Percentiles rank a stretch among this genome's conserved stretches.
Conservation (phyloP, 1,139 yeast genomes). For the Protomyces arabidopsidicola region DNA sequence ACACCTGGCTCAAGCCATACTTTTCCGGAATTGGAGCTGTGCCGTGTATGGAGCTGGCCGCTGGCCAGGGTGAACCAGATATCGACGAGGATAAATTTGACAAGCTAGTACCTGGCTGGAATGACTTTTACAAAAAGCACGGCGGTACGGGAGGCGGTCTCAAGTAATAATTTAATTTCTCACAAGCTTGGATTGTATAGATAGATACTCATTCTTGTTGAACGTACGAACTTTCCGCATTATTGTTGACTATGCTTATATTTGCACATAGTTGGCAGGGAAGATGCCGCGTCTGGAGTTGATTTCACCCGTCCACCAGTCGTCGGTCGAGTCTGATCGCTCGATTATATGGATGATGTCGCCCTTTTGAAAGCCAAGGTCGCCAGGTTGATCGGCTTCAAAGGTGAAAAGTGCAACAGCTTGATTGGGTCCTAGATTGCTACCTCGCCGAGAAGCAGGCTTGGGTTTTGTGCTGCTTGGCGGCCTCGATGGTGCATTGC, state of each 20-base stretch:
- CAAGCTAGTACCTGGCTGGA: conserved; percentile 24
- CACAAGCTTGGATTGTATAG: neutral
- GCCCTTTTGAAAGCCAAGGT: conserved; percentile 86
- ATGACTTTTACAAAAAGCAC: conserved; percentile 25
- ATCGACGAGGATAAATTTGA: conserved; percentile 20
- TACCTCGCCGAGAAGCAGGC: neutral
- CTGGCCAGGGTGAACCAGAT: conserved; percentile 25
- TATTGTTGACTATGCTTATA: conserved; percentile 36
- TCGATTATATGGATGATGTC: conserved; percentile 86
- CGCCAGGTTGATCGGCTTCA: conserved; percentile 88
- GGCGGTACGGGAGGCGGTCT: conserved; percentile 26
- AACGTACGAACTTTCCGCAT: neutral
- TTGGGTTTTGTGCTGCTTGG: conserved; percentile 14
- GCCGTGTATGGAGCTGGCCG: conserved; percentile 24
- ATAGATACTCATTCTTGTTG: neutral
- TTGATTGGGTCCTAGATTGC: conserved; percentile 28
- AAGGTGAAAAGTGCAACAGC: conserved; percentile 88
- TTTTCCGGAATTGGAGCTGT: conserved; percentile 18
- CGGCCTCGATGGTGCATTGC: conserved; percentile 14
- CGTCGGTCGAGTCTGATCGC: conserved; percentile 81
- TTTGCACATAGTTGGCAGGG: conserved; percentile 94
- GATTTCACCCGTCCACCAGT: conserved; percentile 97
- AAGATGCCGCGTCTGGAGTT: conserved; percentile 84
- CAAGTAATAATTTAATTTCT: neutral
- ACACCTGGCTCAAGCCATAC: conserved; percentile 26